Base-by-base conservation (phyloP, 805 yeast genomes). In the Saccharomycodes ludwigii region DNA sequence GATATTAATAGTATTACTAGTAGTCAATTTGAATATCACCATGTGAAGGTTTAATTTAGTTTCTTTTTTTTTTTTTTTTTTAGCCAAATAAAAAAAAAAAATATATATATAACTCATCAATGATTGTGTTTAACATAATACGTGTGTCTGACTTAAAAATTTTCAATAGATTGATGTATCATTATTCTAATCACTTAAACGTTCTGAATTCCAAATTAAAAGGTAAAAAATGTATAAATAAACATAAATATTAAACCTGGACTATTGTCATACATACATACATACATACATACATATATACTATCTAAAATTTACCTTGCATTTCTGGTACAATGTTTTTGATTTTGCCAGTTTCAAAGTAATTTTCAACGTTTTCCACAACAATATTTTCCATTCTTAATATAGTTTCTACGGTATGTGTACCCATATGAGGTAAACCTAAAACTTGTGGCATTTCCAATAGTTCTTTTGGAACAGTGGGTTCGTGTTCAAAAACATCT, bases 371-470 rank as follows among this genome's bases (percentile, higher is more conserved):
- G 53, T 88, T 91, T 20, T 66, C 65, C 18, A 81, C 73, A 20
- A 77, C 83, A 51, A 71, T 71, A 43, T 71, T 73, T 58, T 86
- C 95, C 95, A 91, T 82, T 43, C 68, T 68, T 42, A 63, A 58
- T 47, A 79, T 71, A 3, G 94, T 79, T 56, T 84, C 93, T 32
- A 57, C 56, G 4, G 88, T 63, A 50, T 73, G 74, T 0, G 95
- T 82, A 18, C 95, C 96, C 78, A 82, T 74, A 52, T 85, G 96
- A 11, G 96, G 96, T 41, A 81, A 60, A 21, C 81, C 69, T 9
- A 79, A 64, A n/a, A 75, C 82, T 40, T 77, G 76, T 10, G 81
- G 79, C 55, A 77, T 56, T 19, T 61, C 58, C 30, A 67, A 55
- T 40, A 80, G 58, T 38, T 78, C 85, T 47, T 66, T 56, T 26